Evolutionary conservation across 192 early-diverging fungal species (phyloP).

Genomic region (Entomortierella lignicola): DNA sequence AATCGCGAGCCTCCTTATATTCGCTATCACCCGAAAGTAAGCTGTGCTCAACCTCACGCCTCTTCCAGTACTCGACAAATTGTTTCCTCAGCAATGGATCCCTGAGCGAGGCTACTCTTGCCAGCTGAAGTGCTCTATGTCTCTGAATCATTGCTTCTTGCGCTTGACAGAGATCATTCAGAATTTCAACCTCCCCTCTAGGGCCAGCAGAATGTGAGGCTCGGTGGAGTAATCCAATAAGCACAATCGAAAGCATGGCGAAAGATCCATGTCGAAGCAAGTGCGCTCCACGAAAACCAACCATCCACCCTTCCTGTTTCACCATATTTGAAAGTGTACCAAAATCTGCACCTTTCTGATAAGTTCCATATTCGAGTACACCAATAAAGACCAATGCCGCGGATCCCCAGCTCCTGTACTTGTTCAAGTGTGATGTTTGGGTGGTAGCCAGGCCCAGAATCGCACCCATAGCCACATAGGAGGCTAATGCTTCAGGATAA

Average conservation of each 20-base stretch:
- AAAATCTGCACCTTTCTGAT: conserved; percentile 11
- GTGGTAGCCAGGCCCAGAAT: conserved; percentile 44
- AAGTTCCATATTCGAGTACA: conserved; percentile 19
- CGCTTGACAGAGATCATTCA: conserved; percentile 44
- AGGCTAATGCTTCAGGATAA: conserved; percentile 14
- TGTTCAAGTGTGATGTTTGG: conserved; percentile 32
- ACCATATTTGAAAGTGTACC: conserved; percentile 5
- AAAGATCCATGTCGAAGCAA: conserved; percentile 24
- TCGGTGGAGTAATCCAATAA: conserved; percentile 22
- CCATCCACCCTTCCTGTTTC: conserved; percentile 5
- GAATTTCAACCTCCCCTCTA: conserved; percentile 34
- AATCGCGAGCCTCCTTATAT: conserved; percentile 48
- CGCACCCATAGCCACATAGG: conserved; percentile 36
- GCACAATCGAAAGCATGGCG: conserved; percentile 21
- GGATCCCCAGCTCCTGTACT: conserved; percentile 38
- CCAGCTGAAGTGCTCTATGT: conserved; percentile 43
- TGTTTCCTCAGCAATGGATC: conserved; percentile 41
- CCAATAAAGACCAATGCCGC: conserved; percentile 19
- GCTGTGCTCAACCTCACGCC: conserved; percentile 46
- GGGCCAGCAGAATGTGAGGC: conserved; percentile 4
- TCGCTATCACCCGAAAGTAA: conserved; percentile 25
- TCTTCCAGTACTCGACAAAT: conserved; percentile 54
- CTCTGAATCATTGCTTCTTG: conserved; percentile 48
- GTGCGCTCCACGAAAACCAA: conserved; percentile 22
- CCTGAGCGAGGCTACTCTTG: conserved; percentile 33